Evolutionary conservation across 768 basidiomycete genomes (phyloP), one percentile per base, ranked within the genome.

Genomic region (Hericium alpestre): DNA sequence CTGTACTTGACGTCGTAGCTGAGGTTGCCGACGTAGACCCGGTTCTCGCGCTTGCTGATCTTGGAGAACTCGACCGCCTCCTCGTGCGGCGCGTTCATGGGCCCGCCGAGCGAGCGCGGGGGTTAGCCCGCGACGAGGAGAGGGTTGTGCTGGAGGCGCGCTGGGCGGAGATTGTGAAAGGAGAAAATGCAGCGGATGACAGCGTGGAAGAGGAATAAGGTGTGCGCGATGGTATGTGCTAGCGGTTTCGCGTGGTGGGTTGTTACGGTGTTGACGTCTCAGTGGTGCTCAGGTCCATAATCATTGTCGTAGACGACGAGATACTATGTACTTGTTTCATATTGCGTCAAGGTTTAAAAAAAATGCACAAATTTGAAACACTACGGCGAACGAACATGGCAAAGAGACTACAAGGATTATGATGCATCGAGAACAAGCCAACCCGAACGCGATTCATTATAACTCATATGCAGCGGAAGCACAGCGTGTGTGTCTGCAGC

Each of bases 1-100:
- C 93, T 83, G 76, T 95, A 98, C 76, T 87, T 94, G 84, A 93
- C 91, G 72, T 95, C 91, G 79, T 97, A 99, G 70, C 90, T 92
- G 74, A 99, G 83, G 72, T 99, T 99, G 69, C 96, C 95, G 71
- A 97, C 92, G 67, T 99, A 99, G 66, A 98, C 93, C 65, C 95
- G 81, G 72, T 97, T 93, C 79, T 98, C 96, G 75, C 91, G 83
- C 81, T 94, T 92, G 86, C 90, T 93, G 68, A 86, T 81, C 72
- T 96, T 94, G 67, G 93, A 84, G 65, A 97, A 95, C 70, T 94
- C 95, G 65, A 85, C 84, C 15, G 95, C 95, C 67, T 96, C 94
- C 75, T 94, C 90, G 62, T 90, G 87, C 22, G 86, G 82, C 23
- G 90, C 90, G 62, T 93, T 92, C 80, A 92, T 90, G 2, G 90